phyloP scores from a whole-genome alignment of 83 land plant genomes.

The Picea abies region DNA sequence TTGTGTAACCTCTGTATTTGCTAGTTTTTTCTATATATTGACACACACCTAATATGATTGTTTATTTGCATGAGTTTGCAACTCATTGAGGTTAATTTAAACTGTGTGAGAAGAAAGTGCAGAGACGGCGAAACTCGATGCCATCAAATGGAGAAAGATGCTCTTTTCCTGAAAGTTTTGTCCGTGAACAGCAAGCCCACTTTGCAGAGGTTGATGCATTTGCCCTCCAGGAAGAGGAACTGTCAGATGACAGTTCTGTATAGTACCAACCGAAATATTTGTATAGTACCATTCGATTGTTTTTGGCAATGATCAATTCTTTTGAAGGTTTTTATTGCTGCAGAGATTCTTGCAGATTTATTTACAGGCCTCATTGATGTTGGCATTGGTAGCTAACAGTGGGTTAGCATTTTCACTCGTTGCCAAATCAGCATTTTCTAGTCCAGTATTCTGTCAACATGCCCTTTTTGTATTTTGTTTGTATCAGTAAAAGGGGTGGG shows the following conservation, averaged over 20 bases:
- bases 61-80: background rate
- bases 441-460: background rate
- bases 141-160: background rate
- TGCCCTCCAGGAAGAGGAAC: conserved; percentile 6
- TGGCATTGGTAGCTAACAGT: background rate
- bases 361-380: background rate
- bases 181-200: background rate
- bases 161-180: background rate
- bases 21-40: background rate
- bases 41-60: background rate
- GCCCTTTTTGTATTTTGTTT: background rate
- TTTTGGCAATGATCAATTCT: background rate
- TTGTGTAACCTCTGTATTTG: no score
- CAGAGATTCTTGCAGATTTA: background rate
- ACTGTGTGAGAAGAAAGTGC: background rate
- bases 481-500: background rate
- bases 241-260: background rate
- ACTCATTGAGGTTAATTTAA: background rate
- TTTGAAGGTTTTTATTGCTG: background rate
- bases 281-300: background rate
- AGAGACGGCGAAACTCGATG: background rate
- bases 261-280: background rate
- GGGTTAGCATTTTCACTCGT: background rate
- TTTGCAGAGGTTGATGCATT: conserved; percentile 17
- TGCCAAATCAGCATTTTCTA: background rate